A percentile compares a stretch with the other conserved stretches of the same genome.
Conservation (phyloP, 257 asterid genomes). For the Solanum paucissectum region DNA sequence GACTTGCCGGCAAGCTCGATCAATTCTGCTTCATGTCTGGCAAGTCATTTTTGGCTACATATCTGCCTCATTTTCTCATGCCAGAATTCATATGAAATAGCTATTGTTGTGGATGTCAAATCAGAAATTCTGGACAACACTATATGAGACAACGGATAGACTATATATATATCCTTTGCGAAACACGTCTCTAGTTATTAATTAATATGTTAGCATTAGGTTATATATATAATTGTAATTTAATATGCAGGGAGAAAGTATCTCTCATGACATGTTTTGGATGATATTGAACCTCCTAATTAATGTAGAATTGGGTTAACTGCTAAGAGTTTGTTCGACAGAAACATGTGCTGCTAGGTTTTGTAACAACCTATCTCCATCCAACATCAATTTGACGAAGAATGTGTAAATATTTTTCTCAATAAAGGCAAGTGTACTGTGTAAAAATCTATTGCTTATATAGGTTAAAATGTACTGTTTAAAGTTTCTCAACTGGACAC, state of each 20-base stretch:
- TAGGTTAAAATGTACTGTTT: too few relatives aligned
- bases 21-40: conserved; percentile 7
- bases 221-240: background rate
- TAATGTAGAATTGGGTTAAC: background rate
- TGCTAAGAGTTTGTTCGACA: background rate
- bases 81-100: conserved; percentile 40
- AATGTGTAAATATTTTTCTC: too few relatives aligned
- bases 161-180: background rate
- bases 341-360: too few relatives aligned
- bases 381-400: background rate
- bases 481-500: background rate
- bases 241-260: background rate
- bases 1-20: conserved; percentile 66
- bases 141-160: background rate
- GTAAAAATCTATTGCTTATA: too few relatives aligned
- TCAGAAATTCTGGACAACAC: background rate
- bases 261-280: background rate
- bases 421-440: too few relatives aligned
- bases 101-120: background rate
- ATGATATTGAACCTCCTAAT: background rate
- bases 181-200: background rate
- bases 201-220: background rate
- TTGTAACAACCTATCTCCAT: background rate
- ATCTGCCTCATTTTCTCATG: conserved; percentile 45
- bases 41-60: conserved; percentile 64